A percentile compares a stretch with the other conserved stretches of the same genome.
phyloP scores from a whole-genome alignment of 148 eudicot species.

The Polygonum maritimum region DNA sequence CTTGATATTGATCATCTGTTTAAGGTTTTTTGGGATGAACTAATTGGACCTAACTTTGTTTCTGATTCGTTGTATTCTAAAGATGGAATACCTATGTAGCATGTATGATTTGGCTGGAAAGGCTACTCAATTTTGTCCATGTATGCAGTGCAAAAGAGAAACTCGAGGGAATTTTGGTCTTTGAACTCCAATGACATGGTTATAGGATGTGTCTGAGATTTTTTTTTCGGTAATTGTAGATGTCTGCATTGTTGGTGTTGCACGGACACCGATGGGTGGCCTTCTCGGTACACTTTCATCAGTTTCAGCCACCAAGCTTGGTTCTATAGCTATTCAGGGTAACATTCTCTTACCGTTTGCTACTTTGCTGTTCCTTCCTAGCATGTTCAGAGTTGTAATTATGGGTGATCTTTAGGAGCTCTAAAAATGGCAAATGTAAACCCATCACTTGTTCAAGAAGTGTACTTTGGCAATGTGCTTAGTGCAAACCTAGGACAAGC shows the following conservation, averaged over 20 bases:
- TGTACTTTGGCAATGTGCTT: slow-evolving; percentile 89
- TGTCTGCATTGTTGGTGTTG: slow-evolving; percentile 88
- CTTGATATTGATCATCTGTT: not conserved
- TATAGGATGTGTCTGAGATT: not conserved
- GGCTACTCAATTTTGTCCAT: not conserved
- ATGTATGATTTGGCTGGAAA: not conserved
- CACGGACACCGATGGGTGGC: slow-evolving; percentile 83
- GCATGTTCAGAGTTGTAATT: not conserved
- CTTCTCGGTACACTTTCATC: slow-evolving; percentile 89
- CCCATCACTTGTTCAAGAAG: slow-evolving; percentile 82
- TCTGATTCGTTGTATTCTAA: not conserved
- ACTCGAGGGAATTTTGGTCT: not conserved
- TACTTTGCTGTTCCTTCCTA: not conserved
- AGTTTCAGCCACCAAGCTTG: slow-evolving; percentile 87
- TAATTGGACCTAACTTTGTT: not conserved
- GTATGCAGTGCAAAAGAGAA: not conserved
- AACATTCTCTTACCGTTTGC: slow-evolving; percentile 12
- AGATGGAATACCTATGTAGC: not conserved
- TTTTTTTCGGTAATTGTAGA: slow-evolving; percentile 31
- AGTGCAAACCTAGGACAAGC: slow-evolving; percentile 99
- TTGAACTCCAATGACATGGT: not conserved
- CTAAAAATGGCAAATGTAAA: slow-evolving; percentile 63
- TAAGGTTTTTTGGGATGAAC: not conserved
- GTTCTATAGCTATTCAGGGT: slow-evolving; percentile 75
- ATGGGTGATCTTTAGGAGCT: slow-evolving; percentile 48